Conservation (phyloP, 352 stramenopile genomes). For the Thalassiosira mediterranea region DNA sequence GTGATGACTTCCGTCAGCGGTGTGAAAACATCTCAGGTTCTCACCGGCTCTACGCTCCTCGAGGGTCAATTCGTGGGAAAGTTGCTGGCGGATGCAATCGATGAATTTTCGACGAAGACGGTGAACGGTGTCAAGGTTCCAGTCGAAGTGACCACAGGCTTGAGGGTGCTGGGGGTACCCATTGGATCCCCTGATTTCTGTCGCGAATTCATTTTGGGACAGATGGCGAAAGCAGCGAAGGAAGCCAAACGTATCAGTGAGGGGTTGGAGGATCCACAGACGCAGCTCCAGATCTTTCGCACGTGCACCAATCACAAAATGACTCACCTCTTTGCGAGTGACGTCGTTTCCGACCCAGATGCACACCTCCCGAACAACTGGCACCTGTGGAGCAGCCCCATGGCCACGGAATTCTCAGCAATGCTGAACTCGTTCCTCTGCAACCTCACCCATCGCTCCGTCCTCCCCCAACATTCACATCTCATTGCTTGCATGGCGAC, state of each 20-base stretch:
- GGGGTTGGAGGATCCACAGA: slow-evolving; percentile 25
- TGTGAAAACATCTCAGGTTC: slow-evolving; percentile 4
- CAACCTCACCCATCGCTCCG: neutral
- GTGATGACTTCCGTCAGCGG: slow-evolving; percentile 13
- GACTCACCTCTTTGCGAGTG: slow-evolving; percentile 29
- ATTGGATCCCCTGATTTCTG: slow-evolving; percentile 17
- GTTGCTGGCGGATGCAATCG: neutral
- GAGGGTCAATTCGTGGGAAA: neutral
- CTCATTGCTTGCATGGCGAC: slow-evolving; percentile 20
- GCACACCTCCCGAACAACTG: slow-evolving; percentile 14
- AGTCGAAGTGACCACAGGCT: neutral
- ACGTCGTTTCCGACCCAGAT: slow-evolving; percentile 13
- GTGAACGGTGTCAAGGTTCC: neutral
- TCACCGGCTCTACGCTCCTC: neutral
- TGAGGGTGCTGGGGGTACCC: slow-evolving; percentile 12
- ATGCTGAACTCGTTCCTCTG: neutral
- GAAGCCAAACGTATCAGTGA: neutral
- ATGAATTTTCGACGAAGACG: slow-evolving; percentile 1
- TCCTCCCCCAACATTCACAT: slow-evolving; percentile 6
- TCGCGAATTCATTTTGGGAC: neutral
- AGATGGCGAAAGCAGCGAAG: neutral
- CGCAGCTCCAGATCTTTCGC: slow-evolving; percentile 17
- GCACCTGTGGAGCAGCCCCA: slow-evolving; percentile 12
- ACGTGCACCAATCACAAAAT: slow-evolving; percentile 28
- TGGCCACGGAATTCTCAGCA: slow-evolving; percentile 1